Evolutionary conservation across 768 basidiomycete species (phyloP), one percentile per base, ranked within the genome.

Genomic region (Lentinula detonsa): DNA sequence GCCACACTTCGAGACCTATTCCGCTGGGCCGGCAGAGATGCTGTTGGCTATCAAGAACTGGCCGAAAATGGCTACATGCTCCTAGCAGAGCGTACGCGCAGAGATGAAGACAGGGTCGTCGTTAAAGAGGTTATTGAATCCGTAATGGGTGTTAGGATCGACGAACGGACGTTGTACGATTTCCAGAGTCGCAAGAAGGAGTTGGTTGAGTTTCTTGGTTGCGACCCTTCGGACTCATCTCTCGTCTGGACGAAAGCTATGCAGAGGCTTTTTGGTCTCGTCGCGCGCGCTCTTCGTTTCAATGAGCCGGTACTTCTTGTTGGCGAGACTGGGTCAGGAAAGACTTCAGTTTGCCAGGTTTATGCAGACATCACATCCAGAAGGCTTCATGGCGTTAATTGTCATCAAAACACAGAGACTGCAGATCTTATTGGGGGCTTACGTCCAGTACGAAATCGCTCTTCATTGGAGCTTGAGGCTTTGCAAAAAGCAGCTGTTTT

Each of bases 21-120:
- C 75, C 86, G 97, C 48, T 99, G 97, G 97, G 97, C 95, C 6
- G 89, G 88, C 4, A 79, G 97, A 61, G 91, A 92, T 61, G 94
- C 95, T 1, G 76, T 91, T 53, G 88, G 90, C 8, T 93, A 94
- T 70, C 92, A 97, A 68, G 89, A 97, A 67, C 79, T 99, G 59
- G 97, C 96, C 0, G 87, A 95, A 65, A 93, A 98, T 65, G 97
- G 97, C 0, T 98, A 94, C 74, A 98, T 99, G 95, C 80, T 99
- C 10, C 78, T 99, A 11, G 97, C 93, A 0, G 97, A 98, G 73
- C 86, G 97, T 37, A 81, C 92, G 9, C 82, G 97, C 34, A 83
- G 86, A 33, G 77, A 81, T 2, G 95, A 98, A 61, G 97, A 98
- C 72, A 95, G 91, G 69, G 69, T 75, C 4, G 86, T 88, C 16